Conservation (phyloP, 495 filamentous ascomycete species). For the Parathielavia hyrcaniae region DNA sequence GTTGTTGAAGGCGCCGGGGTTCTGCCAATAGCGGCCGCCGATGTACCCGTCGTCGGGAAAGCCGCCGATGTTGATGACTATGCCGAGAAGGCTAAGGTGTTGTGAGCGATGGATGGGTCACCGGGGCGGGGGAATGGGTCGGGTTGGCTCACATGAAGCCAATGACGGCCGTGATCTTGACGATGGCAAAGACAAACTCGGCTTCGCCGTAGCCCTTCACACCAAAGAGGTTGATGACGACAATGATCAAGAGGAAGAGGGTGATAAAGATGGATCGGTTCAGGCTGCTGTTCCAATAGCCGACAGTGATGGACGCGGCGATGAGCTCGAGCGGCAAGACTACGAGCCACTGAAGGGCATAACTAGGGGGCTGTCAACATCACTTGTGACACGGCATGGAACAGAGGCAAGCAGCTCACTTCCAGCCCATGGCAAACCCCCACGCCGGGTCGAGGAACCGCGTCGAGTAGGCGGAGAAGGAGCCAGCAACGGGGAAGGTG, state of each 20-base stretch:
- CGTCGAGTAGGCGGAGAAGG: conserved; percentile 87
- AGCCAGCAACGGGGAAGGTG: conserved; percentile 83
- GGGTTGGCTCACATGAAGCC: conserved; percentile 66
- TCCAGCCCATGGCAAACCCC: conserved; percentile 99
- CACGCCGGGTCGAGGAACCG: conserved; percentile 90
- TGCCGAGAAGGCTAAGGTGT: conserved; percentile 59
- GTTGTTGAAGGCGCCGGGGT: conserved; percentile 83
- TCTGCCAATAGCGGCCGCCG: conserved; percentile 73
- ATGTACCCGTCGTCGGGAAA: conserved; percentile 70
- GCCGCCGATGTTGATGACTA: conserved; percentile 74
- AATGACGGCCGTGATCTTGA: conserved; percentile 83
- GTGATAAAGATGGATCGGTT: conserved; percentile 78
- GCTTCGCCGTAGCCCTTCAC: conserved; percentile 87
- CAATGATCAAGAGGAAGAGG: conserved; percentile 68
- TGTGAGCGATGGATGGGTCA: neutral
- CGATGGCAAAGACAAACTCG: conserved; percentile 77
- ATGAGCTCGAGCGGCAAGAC: conserved; percentile 87
- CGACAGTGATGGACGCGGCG: conserved; percentile 79
- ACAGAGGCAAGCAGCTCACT: conserved; percentile 45
- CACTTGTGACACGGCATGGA: neutral
- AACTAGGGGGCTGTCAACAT: conserved; percentile 40
- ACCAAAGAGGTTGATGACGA: conserved; percentile 78
- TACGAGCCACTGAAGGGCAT: conserved; percentile 89
- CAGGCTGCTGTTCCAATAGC: conserved; percentile 67
- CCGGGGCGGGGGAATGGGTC: neutral